Conservation (phyloP, 73 alveolate species). For the Diophrys sp. region DNA sequence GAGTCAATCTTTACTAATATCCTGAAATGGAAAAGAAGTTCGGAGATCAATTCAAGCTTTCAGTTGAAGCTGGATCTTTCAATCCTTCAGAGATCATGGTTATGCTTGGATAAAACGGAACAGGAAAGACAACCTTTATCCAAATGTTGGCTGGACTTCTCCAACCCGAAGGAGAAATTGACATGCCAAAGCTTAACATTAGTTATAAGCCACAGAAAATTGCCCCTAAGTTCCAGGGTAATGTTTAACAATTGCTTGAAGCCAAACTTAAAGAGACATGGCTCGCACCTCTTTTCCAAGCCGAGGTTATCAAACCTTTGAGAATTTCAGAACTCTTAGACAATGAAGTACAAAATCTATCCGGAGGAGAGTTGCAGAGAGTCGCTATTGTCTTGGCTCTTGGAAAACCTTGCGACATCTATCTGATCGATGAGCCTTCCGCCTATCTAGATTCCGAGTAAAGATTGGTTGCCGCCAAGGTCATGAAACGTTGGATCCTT, state of each 20-base stretch:
- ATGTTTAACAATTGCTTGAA: slow-evolving; percentile 83
- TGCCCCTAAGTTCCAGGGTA: slow-evolving; percentile 93
- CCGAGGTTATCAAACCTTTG: slow-evolving; percentile 97
- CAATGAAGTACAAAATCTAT: slow-evolving; percentile 87
- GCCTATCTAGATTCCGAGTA: slow-evolving; percentile 98
- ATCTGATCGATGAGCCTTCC: slow-evolving; percentile 98
- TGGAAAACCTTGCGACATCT: slow-evolving; percentile 96
- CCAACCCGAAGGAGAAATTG: slow-evolving; percentile 69
- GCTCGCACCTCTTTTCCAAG: slow-evolving; percentile 84
- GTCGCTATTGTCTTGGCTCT: slow-evolving; percentile 94
- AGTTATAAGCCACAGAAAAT: slow-evolving; percentile 95
- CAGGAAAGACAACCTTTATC: slow-evolving; percentile 97
- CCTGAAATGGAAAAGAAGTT: slow-evolving; percentile 86
- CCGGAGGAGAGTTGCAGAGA: slow-evolving; percentile 99
- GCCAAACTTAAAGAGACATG: slow-evolving; percentile 71
- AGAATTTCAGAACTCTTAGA: slow-evolving; percentile 88
- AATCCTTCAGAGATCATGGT: slow-evolving; percentile 94
- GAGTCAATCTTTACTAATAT: slow-evolving; percentile 65
- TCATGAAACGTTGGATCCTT: slow-evolving; percentile 93
- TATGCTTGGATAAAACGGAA: slow-evolving; percentile 97
- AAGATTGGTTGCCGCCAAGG: slow-evolving; percentile 94
- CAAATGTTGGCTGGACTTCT: slow-evolving; percentile 94
- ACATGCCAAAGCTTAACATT: slow-evolving; percentile 87
- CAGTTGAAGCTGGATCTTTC: slow-evolving; percentile 89
- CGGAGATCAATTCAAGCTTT: slow-evolving; percentile 71